phyloP scores from a whole-genome alignment of 768 basidiomycete species.

The Lepiota subincarnata region DNA sequence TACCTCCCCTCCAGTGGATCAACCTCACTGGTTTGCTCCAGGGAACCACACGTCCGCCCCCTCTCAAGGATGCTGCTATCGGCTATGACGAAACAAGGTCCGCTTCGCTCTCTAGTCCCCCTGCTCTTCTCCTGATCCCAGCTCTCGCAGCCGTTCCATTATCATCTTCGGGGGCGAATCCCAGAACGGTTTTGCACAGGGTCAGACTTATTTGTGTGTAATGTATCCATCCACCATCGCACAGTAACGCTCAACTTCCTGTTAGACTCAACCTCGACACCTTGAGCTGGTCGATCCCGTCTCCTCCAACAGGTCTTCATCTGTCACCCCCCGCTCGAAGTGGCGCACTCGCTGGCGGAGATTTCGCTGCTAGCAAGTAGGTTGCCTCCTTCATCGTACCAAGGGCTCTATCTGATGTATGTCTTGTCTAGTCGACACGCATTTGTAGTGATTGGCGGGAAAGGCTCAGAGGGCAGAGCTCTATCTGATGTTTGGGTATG shows the following conservation, averaged over 20 bases:
- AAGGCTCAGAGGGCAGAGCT: conserved; percentile 46
- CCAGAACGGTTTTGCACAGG: conserved; percentile 55
- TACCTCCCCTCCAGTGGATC: conserved; percentile 73
- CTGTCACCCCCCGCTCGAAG: conserved; percentile 57
- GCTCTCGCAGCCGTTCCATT: conserved; percentile 44
- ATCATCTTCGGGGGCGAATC: conserved; percentile 79
- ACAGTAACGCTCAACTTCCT: conserved; percentile 10
- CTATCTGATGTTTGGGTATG: conserved; percentile 72
- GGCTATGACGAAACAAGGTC: conserved; percentile 53
- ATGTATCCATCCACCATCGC: not conserved
- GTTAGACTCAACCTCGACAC: conserved; percentile 58
- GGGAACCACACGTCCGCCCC: conserved; percentile 53
- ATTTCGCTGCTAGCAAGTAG: conserved; percentile 81
- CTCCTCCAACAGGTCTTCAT: conserved; percentile 44
- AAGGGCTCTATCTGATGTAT: conserved; percentile 13
- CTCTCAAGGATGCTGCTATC: conserved; percentile 68
- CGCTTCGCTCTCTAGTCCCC: conserved; percentile 6
- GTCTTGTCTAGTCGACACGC: conserved; percentile 54
- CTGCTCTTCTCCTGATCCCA: conserved; percentile 25
- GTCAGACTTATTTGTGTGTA: conserved; percentile 64
- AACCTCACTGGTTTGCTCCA: conserved; percentile 56
- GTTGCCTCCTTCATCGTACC: conserved; percentile 23
- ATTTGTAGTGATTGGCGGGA: conserved; percentile 73
- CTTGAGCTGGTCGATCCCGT: conserved; percentile 57
- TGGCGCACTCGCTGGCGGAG: conserved; percentile 59